phyloP scores from a whole-genome alignment of 257 asterid species.

The Anisodus tanguticus region DNA sequence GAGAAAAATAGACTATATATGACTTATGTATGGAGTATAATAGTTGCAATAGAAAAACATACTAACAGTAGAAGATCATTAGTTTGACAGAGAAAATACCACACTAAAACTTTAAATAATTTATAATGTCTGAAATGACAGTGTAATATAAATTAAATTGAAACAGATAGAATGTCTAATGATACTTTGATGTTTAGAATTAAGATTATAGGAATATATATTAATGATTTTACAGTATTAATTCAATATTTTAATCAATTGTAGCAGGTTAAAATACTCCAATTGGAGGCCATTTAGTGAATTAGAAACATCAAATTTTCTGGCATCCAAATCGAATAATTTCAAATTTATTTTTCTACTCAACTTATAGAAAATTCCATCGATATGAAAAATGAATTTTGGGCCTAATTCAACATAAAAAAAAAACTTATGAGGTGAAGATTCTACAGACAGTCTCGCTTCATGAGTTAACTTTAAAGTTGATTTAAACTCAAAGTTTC shows the following conservation, averaged over 20 bases:
- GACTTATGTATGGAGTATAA: background rate
- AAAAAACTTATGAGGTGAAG: background rate
- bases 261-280: background rate
- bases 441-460: background rate
- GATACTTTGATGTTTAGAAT: background rate
- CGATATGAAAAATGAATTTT: background rate
- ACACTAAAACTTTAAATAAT: background rate
- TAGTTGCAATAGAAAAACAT: background rate
- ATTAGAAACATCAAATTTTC: background rate
- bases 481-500: background rate
- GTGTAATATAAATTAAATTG: background rate
- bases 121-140: background rate
- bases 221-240: background rate
- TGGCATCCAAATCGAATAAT: background rate
- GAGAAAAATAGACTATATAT: background rate
- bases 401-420: background rate
- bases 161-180: background rate
- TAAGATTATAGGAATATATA: background rate
- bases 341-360: background rate
- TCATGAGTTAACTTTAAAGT: background rate
- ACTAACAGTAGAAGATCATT: background rate
- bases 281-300: too few species aligned
- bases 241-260: background rate
- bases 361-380: too few species aligned
- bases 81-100: background rate